Conservation (phyloP, 805 yeast genomes). For the Yarrowia porcina region DNA sequence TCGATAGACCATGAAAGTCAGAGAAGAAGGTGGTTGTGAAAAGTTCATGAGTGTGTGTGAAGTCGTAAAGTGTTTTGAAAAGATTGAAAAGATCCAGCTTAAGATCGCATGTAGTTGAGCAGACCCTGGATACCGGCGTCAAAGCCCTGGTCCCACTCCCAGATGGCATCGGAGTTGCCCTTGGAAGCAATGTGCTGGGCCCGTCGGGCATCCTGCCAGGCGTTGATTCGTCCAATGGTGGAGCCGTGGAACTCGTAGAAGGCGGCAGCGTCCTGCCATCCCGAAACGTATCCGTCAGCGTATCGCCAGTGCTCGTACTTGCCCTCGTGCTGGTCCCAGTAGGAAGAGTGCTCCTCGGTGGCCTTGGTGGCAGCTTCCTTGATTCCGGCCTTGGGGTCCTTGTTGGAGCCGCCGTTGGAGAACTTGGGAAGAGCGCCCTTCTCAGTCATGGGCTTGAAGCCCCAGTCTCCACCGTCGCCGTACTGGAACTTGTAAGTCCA, state of each 20-base stretch:
- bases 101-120: slow-evolving; percentile 17
- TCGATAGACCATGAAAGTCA: not conserved
- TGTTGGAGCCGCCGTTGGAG: slow-evolving; percentile 33
- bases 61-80: not conserved
- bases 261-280: slow-evolving; percentile 66
- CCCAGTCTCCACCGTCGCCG: slow-evolving; percentile 98
- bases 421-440: slow-evolving; percentile 51
- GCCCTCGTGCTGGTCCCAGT: slow-evolving; percentile 66
- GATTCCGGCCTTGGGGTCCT: slow-evolving; percentile 35
- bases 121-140: slow-evolving; percentile 55
- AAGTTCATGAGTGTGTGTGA: not conserved
- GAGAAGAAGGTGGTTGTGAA: not conserved
- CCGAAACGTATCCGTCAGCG: slow-evolving; percentile 72
- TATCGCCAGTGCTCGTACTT: slow-evolving; percentile 80
- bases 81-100: not conserved
- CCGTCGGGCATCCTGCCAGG: slow-evolving; percentile 64
- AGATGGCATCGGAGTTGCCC: slow-evolving; percentile 57
- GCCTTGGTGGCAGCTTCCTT: slow-evolving; percentile 42
- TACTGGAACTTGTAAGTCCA: slow-evolving; percentile 87
- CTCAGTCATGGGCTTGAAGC: slow-evolving; percentile 71
- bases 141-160: slow-evolving; percentile 93
- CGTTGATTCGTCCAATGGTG: slow-evolving; percentile 65
- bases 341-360: slow-evolving; percentile 50
- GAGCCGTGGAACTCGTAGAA: slow-evolving; percentile 71
- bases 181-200: slow-evolving; percentile 54